Evolutionary conservation across 1,284 basidiomycete species (phyloP).

Genomic region (Trametes versicolor): DNA sequence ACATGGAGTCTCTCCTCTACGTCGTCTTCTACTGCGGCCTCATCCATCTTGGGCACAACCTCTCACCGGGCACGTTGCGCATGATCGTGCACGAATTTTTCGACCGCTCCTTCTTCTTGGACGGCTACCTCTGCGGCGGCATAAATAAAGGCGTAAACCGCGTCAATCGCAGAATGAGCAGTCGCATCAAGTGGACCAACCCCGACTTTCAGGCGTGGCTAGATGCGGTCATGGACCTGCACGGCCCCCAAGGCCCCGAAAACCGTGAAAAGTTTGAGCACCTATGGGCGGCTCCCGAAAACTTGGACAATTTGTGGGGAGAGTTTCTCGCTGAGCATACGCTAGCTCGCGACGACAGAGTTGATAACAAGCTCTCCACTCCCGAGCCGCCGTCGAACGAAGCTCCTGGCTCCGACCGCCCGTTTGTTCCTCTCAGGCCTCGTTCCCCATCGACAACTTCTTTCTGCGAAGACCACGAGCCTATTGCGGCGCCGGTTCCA

Average conservation of each 20-base stretch:
- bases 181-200: not conserved
- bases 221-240: slow-evolving; percentile 22
- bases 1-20: slow-evolving; percentile 24
- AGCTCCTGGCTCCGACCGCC: no score
- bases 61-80: not conserved
- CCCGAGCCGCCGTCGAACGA: no score
- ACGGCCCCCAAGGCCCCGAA: not conserved
- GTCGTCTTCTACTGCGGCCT: slow-evolving; percentile 16
- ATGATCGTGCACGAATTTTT: slow-evolving; percentile 1
- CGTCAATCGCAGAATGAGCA: slow-evolving; percentile 1
- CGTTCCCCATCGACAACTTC: no score
- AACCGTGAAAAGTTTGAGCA: not conserved
- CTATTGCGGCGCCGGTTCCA: no score
- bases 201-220: slow-evolving; percentile 16
- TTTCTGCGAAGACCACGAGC: no score
- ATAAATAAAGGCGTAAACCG: slow-evolving; percentile 11
- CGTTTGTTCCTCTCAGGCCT: no score
- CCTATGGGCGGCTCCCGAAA: slow-evolving; percentile 16
- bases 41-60: not conserved
- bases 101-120: not conserved
- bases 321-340: slow-evolving; percentile 8
- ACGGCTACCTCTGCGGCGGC: slow-evolving; percentile 5
- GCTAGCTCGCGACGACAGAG: slow-evolving; percentile 1
- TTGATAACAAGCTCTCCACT: not conserved
- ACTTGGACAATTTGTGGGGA: slow-evolving; percentile 18